These are phyloP conservation scores for Penicillium cataractarum DNA, from an alignment of 495 filamentous ascomycete genomes.

Conservation along the genomic window DNA sequence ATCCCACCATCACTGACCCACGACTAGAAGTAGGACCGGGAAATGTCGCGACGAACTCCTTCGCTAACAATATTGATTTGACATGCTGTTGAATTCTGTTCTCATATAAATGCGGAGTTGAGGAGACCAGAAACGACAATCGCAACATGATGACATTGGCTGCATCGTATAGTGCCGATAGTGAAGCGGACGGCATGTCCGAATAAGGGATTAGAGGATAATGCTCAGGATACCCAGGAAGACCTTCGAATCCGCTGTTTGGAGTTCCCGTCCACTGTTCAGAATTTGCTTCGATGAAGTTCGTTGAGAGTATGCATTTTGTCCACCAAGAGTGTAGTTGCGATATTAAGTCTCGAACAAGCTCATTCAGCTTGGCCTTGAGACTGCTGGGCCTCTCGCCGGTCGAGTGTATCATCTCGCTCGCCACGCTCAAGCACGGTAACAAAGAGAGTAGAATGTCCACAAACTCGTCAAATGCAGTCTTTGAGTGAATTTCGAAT, in stretches of 20 bases:
- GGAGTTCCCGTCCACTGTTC: background rate
- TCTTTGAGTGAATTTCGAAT: constrained; percentile 17
- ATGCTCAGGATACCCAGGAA: constrained; percentile 7
- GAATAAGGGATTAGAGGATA: constrained; percentile 10
- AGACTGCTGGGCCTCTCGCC: background rate
- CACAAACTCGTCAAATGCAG: constrained; percentile 17
- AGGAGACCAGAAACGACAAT: constrained; percentile 7
- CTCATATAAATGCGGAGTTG: constrained; percentile 15
- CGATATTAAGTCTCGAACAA: background rate
- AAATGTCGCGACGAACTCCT: constrained; percentile 7
- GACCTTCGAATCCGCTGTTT: background rate
- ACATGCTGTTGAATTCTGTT: constrained; percentile 15
- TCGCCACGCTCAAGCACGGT: constrained; percentile 13
- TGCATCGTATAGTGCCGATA: constrained; percentile 14
- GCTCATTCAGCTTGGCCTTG: background rate
- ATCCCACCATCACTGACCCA: constrained; percentile 17
- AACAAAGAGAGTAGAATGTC: constrained; percentile 19
- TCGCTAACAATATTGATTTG: constrained; percentile 13
- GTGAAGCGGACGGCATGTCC: constrained; percentile 23
- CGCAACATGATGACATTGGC: constrained; percentile 15
- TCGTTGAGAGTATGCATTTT: constrained; percentile 7
- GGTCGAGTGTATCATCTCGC: background rate
- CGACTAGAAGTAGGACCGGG: constrained; percentile 16
- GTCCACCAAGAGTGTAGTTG: constrained; percentile 19
- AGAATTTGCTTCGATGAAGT: constrained; percentile 1